Evolutionary conservation across 1,284 basidiomycete species (phyloP), one percentile per base, ranked within the genome.

Genomic region (Rhodotorula glutinis): DNA sequence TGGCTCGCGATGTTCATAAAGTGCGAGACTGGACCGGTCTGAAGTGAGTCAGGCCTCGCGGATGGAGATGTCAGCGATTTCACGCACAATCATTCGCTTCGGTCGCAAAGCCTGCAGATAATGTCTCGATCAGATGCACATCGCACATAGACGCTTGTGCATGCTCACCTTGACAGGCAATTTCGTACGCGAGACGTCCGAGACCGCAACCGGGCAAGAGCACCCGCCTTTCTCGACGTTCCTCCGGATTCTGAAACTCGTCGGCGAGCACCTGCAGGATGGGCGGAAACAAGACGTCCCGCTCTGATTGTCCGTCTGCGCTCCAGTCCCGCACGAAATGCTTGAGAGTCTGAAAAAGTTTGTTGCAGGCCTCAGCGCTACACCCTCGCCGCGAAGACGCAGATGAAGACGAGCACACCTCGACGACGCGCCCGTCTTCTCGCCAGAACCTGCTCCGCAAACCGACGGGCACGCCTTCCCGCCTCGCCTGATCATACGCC

Each of bases 321-420:
- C 85, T 86, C 86, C 86, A 88, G 74, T 88, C 86, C 17, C 86
- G 80, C 33, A 87, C 81, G 67, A 86, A 85, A 76, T 88, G 87
- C 76, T 86, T 87, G 67, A 88, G 73, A 3, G 65, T 66, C 69
- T 70, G 38, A 40, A 40, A 4, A 5, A 33, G 49, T 10, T 51
- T 27, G 49, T 1, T 16, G 14, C 38, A 40, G 46, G 1, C 4
- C 30, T 53, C 53, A 52, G 55, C 30, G 25, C 44, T 25, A 43
- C 21, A 30, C 13, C 21, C 13, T 5, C 14, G 46, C 14, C 27
- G 53, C 38, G 25, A 49, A 10, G 23, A 46, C 3, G 21, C 27
- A 23, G 30, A 27, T 25, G 33, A 43, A n/a, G 11, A 9, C 1
- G 21, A 47, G 38, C 65, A 29, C 55, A 69, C 70, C 62, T 72